A percentile compares a stretch with the other conserved stretches of the same genome.
These are phyloP conservation scores for Hypoxylon perforatum DNA, from an alignment of 495 filamentous ascomycete species.

Conservation along the genomic window DNA sequence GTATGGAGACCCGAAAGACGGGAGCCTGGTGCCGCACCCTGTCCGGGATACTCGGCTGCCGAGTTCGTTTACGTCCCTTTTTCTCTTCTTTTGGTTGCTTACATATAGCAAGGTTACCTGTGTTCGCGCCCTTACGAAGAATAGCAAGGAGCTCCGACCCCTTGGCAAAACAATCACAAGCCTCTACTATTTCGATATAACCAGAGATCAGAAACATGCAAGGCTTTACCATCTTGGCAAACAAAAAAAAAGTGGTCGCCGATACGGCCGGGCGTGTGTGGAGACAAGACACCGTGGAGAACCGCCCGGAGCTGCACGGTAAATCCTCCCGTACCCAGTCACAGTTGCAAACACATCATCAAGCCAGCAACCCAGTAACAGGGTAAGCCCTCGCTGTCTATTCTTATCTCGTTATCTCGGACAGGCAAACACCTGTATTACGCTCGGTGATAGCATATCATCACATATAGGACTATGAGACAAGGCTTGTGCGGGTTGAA, in stretches of 20 bases:
- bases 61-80: no score
- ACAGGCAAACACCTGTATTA: no score
- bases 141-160: no score
- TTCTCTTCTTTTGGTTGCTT: no score
- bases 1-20: slow-evolving; percentile 20
- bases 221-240: no score
- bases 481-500: no score
- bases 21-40: slow-evolving; percentile 18
- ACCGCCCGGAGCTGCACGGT: slow-evolving; percentile 10
- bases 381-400: slow-evolving; percentile 1
- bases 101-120: no score
- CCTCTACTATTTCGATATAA: slow-evolving; percentile 7
- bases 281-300: slow-evolving; percentile 16
- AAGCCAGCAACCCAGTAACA: slow-evolving; percentile 1
- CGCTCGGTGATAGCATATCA: no score
- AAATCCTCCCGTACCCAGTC: no score
- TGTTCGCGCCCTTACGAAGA: no score
- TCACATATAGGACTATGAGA: no score
- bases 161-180: slow-evolving; percentile 2
- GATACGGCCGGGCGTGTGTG: slow-evolving; percentile 29
- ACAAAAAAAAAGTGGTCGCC: slow-evolving; percentile 20
- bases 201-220: slow-evolving; percentile 5
- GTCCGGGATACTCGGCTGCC: slow-evolving; percentile 15
- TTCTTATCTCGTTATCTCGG: no score
- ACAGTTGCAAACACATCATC: slow-evolving; percentile 13